These are phyloP conservation scores for Odontarrhena argentea DNA, from an alignment of 345 rosid genomes.

Conservation along the genomic window DNA sequence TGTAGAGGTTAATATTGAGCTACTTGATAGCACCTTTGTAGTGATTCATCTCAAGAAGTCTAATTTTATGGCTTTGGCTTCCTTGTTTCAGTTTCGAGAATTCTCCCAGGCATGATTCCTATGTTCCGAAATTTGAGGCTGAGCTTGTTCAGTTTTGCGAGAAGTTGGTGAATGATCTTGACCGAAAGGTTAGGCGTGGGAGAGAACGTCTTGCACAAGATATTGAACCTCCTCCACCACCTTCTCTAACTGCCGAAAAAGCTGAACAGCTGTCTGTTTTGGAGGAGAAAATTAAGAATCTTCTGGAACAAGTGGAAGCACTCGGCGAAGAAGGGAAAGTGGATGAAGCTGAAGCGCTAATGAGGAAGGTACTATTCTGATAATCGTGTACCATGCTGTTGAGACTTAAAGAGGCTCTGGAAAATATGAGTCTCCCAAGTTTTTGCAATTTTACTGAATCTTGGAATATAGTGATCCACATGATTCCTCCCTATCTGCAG, in stretches of 20 bases:
- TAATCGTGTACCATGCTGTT: slow-evolving; percentile 8
- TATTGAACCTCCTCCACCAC: slow-evolving; percentile 76
- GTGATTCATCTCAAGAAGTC: background rate
- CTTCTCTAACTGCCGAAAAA: slow-evolving; percentile 74
- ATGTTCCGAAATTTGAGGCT: slow-evolving; percentile 81
- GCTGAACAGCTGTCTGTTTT: slow-evolving; percentile 77
- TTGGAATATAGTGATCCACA: slow-evolving; percentile 1
- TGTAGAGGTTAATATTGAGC: background rate
- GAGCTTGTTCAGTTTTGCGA: slow-evolving; percentile 93
- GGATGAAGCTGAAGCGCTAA: slow-evolving; percentile 99
- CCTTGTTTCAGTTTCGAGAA: slow-evolving; percentile 74
- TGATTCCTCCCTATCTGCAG: slow-evolving; percentile 12
- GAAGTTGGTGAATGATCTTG: slow-evolving; percentile 94
- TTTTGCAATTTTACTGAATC: background rate
- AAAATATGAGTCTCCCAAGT: slow-evolving; percentile 3
- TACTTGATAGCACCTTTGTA: background rate
- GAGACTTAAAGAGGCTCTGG: background rate
- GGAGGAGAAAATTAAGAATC: slow-evolving; percentile 92
- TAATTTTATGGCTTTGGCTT: background rate
- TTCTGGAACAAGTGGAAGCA: slow-evolving; percentile 91
- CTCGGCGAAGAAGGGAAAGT: slow-evolving; percentile 99
- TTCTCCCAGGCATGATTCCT: slow-evolving; percentile 76
- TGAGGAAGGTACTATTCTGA: slow-evolving; percentile 75
- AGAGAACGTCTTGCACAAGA: slow-evolving; percentile 95
- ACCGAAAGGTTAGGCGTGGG: slow-evolving; percentile 96